phyloP scores from a whole-genome alignment of 352 stramenopile genomes.

The Pythium rhizo-oryzae region DNA sequence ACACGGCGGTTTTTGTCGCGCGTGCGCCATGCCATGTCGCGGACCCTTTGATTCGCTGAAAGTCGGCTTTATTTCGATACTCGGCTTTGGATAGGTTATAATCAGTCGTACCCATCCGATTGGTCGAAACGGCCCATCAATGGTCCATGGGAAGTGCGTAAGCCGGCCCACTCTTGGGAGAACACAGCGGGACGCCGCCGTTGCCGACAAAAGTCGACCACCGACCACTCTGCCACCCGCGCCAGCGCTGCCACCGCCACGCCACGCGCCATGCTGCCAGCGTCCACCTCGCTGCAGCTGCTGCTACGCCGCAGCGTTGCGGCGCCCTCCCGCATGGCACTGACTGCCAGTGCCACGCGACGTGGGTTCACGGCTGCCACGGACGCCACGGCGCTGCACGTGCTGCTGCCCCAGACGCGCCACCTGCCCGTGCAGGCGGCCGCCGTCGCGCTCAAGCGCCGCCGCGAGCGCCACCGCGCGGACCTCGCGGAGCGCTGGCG shows the following conservation, averaged over 20 bases:
- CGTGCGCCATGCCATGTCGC: background rate
- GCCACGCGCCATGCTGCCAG: constrained; percentile 14
- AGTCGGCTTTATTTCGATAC: background rate
- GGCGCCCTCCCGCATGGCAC: background rate
- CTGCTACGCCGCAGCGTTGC: constrained; percentile 11
- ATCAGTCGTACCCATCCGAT: background rate
- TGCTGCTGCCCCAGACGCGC: background rate
- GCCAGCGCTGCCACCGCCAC: too few species aligned
- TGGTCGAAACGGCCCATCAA: constrained; percentile 3
- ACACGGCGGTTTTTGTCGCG: background rate
- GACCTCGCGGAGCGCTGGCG: constrained; percentile 19
- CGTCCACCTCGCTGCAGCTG: constrained; percentile 10
- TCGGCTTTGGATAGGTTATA: background rate
- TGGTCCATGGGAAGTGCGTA: constrained; percentile 13
- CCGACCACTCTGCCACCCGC: constrained; percentile 2
- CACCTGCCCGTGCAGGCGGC: constrained; percentile 11
- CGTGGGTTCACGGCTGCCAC: background rate
- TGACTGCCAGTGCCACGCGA: background rate
- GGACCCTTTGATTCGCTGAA: constrained; percentile 1
- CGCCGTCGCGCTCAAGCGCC: constrained; percentile 20
- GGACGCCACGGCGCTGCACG: constrained; percentile 1
- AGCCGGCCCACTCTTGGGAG: constrained; percentile 8
- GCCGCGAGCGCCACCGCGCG: constrained; percentile 15
- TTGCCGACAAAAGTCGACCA: background rate
- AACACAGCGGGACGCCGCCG: background rate